Evolutionary conservation across 345 rosid species (phyloP), one percentile per base, ranked within the genome.

Genomic region (Bretschneidera sinensis): DNA sequence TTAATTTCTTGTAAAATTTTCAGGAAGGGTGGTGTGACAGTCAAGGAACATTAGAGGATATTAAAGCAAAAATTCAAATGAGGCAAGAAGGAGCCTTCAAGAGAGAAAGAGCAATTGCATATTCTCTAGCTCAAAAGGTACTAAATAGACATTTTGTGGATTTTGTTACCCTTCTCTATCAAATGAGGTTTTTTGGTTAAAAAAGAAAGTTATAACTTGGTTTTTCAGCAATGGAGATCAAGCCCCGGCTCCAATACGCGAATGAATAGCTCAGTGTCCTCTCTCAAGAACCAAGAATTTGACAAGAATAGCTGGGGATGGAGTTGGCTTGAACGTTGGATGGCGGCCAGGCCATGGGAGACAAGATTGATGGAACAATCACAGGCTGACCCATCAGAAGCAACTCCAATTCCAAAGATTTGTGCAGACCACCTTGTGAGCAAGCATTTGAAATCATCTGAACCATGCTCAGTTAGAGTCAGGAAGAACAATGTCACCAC

Each of bases 281-380:
- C 78, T 47, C 70, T 79, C 19, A 83, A 79, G 74, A 80, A 74
- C 16, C 79, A 81, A 62, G 90, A 83, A 64, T 81, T 87, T 63
- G 95, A 86, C 57, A 84, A 79, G 74, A 84, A 76, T 50, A 83
- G 84, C 62, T 82, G 89, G 96, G 96, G 96, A 57, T 92, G 98
- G 99, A 87, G 94, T 70, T 92, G 99, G 99, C 81, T 92, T 15
- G 99, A 89, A 62, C 94, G 99, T 47, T 92, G 99, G 99, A 90
- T 92, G 99, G 97, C 96, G 0, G 90, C 96, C 45, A 76, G 81
- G 76, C 99, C 99, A 70, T 92, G 97, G 99, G 99, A 90, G 77
- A 78, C 90, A 9, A 70, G 97, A 61, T 70, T 87, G 78, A 81
- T 84, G 91, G 97, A 90, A 51, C 76, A 71, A 73, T 74, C 82